These are phyloP conservation scores for Pythium graminicola DNA, from an alignment of 352 stramenopile genomes.

Conservation along the genomic window DNA sequence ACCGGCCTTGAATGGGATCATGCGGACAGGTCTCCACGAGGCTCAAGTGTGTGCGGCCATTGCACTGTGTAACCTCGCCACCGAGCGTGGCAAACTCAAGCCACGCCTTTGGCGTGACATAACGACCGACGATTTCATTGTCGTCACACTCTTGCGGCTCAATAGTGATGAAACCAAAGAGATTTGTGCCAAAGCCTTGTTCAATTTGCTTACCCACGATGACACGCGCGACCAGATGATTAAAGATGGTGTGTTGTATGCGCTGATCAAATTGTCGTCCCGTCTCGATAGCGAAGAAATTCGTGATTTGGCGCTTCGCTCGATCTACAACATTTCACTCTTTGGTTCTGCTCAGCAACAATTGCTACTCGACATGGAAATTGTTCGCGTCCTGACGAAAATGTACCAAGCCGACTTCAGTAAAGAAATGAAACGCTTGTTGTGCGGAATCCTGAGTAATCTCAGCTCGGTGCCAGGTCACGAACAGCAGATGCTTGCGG, in stretches of 20 bases:
- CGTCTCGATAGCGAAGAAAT: conserved; percentile 72
- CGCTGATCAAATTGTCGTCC: conserved; percentile 74
- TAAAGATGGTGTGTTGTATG: conserved; percentile 72
- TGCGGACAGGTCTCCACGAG: conserved; percentile 77
- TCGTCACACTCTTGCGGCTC: conserved; percentile 76
- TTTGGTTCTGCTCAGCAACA: conserved; percentile 31
- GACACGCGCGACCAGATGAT: conserved; percentile 68
- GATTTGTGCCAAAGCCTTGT: conserved; percentile 77
- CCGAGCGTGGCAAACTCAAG: conserved; percentile 33
- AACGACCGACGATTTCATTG: conserved; percentile 82
- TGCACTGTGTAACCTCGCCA: conserved; percentile 81
- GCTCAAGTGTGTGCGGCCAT: conserved; percentile 80
- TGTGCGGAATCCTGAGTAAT: conserved; percentile 75
- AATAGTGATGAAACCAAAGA: conserved; percentile 81
- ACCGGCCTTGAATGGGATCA: conserved; percentile 70
- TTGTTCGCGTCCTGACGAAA: conserved; percentile 60
- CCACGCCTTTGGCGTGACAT: conserved; percentile 50
- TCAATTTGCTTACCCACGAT: conserved; percentile 81
- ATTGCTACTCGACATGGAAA: conserved; percentile 74
- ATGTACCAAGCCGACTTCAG: conserved; percentile 73
- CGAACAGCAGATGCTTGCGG: conserved; percentile 25
- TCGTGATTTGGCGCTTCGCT: conserved; percentile 57
- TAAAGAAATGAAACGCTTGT: conserved; percentile 71
- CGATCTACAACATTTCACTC: conserved; percentile 76
- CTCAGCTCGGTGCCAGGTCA: conserved; percentile 26